phyloP scores from a whole-genome alignment of 2,329 filamentous ascomycete species.

The Chrysosphaeria jannelii region DNA sequence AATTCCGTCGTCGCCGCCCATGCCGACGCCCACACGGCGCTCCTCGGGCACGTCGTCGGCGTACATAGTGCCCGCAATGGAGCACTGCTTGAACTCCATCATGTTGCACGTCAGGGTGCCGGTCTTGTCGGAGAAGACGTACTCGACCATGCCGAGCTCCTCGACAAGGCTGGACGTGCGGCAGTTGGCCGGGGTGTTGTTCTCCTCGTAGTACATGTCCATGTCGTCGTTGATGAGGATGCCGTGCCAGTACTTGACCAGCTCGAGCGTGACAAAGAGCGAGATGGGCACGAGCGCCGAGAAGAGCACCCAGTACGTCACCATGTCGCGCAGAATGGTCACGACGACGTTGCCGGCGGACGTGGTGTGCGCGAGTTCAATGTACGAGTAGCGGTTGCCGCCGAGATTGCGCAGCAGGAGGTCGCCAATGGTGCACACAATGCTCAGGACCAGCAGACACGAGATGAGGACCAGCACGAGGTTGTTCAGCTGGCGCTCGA shows the following conservation, averaged over 20 bases:
- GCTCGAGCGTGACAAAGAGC: conserved; percentile 85
- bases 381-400: conserved; percentile 34
- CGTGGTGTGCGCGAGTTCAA: conserved; percentile 32
- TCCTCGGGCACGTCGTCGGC: conserved; percentile 81
- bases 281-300: conserved; percentile 92
- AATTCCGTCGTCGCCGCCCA: conserved; percentile 45
- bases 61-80: conserved; percentile 82
- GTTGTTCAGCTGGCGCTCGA: conserved; percentile 77
- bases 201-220: conserved; percentile 92
- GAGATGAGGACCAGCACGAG: conserved; percentile 73
- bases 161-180: conserved; percentile 89
- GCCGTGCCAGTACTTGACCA: conserved; percentile 97
- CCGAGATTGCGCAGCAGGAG: conserved; percentile 43
- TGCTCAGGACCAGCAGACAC: conserved; percentile 57
- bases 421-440: conserved; percentile 78
- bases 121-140: conserved; percentile 90
- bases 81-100: conserved; percentile 93
- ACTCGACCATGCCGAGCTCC: conserved; percentile 92
- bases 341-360: conserved; percentile 25
- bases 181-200: conserved; percentile 83
- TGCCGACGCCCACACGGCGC: conserved; percentile 45
- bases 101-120: conserved; percentile 76
- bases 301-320: conserved; percentile 96
- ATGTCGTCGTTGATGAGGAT: conserved; percentile 92
- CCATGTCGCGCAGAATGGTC: conserved; percentile 77